These are phyloP conservation scores for Ophiostoma montium DNA, from an alignment of 2,329 filamentous ascomycete genomes.

Conservation along the genomic window DNA sequence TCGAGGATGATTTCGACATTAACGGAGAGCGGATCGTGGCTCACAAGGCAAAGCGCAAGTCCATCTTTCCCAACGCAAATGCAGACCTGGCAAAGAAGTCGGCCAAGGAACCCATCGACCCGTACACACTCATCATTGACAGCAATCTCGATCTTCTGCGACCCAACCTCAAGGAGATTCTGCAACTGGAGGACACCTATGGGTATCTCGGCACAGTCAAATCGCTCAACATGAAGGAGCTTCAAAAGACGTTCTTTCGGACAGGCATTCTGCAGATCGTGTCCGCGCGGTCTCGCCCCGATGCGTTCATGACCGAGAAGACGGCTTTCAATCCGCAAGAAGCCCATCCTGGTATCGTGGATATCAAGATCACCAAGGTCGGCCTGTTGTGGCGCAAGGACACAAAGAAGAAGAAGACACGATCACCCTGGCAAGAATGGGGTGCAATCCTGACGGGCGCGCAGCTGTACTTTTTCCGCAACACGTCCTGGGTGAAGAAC, in stretches of 20 bases:
- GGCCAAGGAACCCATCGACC: conserved; percentile 77
- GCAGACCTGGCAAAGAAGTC: conserved; percentile 50
- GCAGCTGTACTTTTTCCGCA: conserved; percentile 91
- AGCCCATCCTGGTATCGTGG: conserved; percentile 81
- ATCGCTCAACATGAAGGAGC: conserved; percentile 62
- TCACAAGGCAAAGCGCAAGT: conserved; percentile 57
- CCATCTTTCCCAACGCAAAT: conserved; percentile 51
- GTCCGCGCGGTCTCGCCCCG: conserved; percentile 80
- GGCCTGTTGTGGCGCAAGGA: conserved; percentile 92
- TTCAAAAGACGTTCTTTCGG: conserved; percentile 81
- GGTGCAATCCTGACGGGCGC: conserved; percentile 93
- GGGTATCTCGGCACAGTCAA: conserved; percentile 66
- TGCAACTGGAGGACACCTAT: conserved; percentile 85
- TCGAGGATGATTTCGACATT: conserved; percentile 79
- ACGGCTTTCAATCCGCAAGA: conserved; percentile 74
- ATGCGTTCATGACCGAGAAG: conserved; percentile 85
- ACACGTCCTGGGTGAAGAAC: conserved; percentile 81
- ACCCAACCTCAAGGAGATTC: conserved; percentile 80
- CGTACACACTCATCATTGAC: conserved; percentile 88
- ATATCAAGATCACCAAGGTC: conserved; percentile 95
- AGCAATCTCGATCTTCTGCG: conserved; percentile 70
- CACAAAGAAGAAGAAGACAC: conserved; percentile 78
- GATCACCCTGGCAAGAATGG: conserved; percentile 98
- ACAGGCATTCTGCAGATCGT: conserved; percentile 91
- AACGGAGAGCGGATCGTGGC: conserved; percentile 59